Percentiles rank a stretch among this genome's conserved stretches.
These are phyloP conservation scores for Morella rubra DNA, from an alignment of 306 rosid genomes.

Conservation along the genomic window DNA sequence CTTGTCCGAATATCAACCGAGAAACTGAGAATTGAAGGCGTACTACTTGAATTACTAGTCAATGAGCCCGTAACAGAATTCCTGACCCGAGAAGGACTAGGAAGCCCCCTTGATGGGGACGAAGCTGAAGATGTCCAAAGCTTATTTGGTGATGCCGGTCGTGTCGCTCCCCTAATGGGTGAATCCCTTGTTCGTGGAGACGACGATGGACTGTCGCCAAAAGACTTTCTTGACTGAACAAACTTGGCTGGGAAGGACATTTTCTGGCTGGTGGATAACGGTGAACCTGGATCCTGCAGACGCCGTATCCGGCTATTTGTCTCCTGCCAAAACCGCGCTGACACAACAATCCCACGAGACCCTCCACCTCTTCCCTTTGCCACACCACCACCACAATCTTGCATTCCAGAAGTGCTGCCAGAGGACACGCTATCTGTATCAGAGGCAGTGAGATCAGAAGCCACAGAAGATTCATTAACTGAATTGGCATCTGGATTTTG, in stretches of 20 bases:
- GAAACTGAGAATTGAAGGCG: slow-evolving; percentile 91
- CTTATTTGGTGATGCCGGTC: slow-evolving; percentile 88
- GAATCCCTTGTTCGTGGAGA: slow-evolving; percentile 79
- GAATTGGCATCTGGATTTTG: slow-evolving; percentile 51
- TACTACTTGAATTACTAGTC: slow-evolving; percentile 47
- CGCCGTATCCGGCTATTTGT: slow-evolving; percentile 87
- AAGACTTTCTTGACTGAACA: slow-evolving; percentile 60
- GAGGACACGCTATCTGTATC: slow-evolving; percentile 98
- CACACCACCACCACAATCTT: slow-evolving; percentile 45
- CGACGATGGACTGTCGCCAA: slow-evolving; percentile 53
- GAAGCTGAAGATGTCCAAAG: slow-evolving; percentile 67
- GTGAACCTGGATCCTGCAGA: slow-evolving; percentile 91
- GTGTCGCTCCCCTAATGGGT: slow-evolving; percentile 63
- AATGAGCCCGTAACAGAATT: slow-evolving; percentile 55
- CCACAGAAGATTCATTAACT: slow-evolving; percentile 48
- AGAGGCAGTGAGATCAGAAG: slow-evolving; percentile 85
- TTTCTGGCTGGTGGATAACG: slow-evolving; percentile 68
- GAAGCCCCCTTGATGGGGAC: slow-evolving; percentile 70
- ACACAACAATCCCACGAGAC: slow-evolving; percentile 73
- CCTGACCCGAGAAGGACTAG: slow-evolving; percentile 85
- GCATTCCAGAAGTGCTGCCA: slow-evolving; percentile 89
- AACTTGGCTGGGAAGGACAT: slow-evolving; percentile 45
- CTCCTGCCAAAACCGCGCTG: slow-evolving; percentile 98
- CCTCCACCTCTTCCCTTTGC: slow-evolving; percentile 38
- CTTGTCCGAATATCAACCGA: slow-evolving; percentile 90